phyloP scores from a whole-genome alignment of 83 land plant genomes.

The Diphasiastrum complanatum region DNA sequence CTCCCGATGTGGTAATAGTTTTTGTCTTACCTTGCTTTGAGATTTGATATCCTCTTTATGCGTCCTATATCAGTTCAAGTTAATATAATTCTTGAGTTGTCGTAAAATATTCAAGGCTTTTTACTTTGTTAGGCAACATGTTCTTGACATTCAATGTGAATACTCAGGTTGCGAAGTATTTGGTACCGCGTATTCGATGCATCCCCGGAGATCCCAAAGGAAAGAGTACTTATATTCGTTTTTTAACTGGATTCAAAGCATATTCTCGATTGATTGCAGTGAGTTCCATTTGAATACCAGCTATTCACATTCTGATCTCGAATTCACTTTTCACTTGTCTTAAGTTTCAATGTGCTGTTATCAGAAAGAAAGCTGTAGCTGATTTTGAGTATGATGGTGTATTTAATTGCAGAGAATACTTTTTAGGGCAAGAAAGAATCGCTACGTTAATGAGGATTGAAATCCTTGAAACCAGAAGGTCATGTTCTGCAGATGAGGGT shows the following conservation, averaged over 20 bases:
- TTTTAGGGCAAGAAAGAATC: slow-evolving; percentile 78
- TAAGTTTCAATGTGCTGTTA: not conserved
- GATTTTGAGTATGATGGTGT: not conserved
- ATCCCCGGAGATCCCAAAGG: slow-evolving; percentile 44
- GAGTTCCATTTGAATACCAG: slow-evolving; percentile 13
- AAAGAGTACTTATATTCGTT: slow-evolving; percentile 83
- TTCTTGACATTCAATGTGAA: not conserved
- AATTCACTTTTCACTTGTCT: not conserved
- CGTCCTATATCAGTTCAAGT: not conserved
- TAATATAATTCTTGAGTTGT: slow-evolving; percentile 4
- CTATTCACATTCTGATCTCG: not conserved
- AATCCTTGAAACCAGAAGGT: not conserved
- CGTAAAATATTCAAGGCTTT: not conserved
- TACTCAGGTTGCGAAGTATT: slow-evolving; percentile 88
- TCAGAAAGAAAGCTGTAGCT: not conserved
- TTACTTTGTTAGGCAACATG: not conserved
- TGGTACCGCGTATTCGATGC: slow-evolving; percentile 76
- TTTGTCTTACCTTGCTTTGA: slow-evolving; percentile 3
- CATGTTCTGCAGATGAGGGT: too few species aligned
- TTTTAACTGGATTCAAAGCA: slow-evolving; percentile 90
- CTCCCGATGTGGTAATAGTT: slow-evolving; percentile 72
- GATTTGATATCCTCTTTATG: not conserved
- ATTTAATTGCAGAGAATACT: slow-evolving; percentile 63
- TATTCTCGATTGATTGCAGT: slow-evolving; percentile 87
- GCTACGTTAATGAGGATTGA: slow-evolving; percentile 67